Evolutionary conservation across 2,329 filamentous ascomycete genomes (phyloP).

Genomic region (Pseudopithomyces maydicus): DNA sequence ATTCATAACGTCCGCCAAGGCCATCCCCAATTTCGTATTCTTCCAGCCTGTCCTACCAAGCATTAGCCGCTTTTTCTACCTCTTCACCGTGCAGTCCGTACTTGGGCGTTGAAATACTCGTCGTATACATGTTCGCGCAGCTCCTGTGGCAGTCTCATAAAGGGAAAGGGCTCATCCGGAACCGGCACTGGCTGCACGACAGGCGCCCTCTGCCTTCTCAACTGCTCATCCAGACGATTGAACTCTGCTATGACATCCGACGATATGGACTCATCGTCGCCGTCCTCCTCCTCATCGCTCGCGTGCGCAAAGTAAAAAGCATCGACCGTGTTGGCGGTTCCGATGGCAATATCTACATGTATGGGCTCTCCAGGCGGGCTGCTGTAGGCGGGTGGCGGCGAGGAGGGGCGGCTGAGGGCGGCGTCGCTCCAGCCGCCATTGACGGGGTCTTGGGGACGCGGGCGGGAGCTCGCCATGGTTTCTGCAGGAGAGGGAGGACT

Average conservation of each 20-base stretch:
- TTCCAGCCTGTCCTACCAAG: constrained; percentile 19
- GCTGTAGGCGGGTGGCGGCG: constrained; percentile 5
- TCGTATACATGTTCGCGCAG: constrained; percentile 39
- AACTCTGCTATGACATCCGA: neutral
- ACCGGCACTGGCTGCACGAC: neutral
- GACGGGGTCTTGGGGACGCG: neutral
- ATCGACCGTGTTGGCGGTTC: neutral
- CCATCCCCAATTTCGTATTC: constrained; percentile 8
- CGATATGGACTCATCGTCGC: neutral
- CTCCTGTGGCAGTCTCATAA: constrained; percentile 38
- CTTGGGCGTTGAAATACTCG: constrained; percentile 27
- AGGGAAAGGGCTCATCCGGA: constrained; percentile 21
- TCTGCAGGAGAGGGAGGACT: neutral
- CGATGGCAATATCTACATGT: neutral
- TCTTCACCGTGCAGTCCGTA: neutral
- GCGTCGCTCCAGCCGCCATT: neutral
- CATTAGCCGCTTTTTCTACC: neutral
- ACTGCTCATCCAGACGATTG: neutral
- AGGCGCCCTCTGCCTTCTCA: neutral
- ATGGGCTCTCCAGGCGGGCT: neutral
- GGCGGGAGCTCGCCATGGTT: neutral
- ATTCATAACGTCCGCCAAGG: constrained; percentile 28
- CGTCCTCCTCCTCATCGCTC: neutral
- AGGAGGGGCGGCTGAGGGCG: neutral
- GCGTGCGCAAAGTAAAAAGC: neutral